Conservation (phyloP, 345 rosid genomes). For the Noccaea bulbosa region DNA sequence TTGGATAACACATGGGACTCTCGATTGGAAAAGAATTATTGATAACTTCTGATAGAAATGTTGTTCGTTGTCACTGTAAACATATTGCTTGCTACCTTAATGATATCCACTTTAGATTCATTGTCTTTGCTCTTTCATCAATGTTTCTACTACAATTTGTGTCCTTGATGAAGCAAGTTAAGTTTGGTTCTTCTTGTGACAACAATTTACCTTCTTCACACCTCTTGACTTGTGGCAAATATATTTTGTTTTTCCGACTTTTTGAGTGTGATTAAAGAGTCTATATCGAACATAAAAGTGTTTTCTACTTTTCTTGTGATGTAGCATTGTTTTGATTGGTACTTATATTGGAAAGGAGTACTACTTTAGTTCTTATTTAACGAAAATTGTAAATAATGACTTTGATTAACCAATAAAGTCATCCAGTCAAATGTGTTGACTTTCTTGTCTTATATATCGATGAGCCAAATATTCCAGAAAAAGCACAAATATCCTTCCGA, state of each 20-base stretch:
- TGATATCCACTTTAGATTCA: slow-evolving; percentile 1
- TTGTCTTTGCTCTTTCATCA: background rate
- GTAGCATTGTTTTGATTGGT: slow-evolving; percentile 2
- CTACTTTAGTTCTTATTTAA: background rate
- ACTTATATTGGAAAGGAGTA: too few species aligned
- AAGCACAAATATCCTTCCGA: slow-evolving; percentile 32
- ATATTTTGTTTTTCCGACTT: background rate
- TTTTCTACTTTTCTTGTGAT: background rate
- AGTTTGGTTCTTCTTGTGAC: slow-evolving; percentile 1
- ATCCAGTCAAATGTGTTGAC: slow-evolving; percentile 32
- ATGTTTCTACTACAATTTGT: background rate
- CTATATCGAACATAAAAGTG: background rate
- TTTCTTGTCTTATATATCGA: slow-evolving; percentile 25
- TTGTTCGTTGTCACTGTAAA: background rate
- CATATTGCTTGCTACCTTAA: slow-evolving; percentile 8
- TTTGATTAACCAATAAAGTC: slow-evolving; percentile 13
- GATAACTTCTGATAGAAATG: background rate
- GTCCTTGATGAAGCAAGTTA: background rate
- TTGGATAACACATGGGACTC: slow-evolving; percentile 16
- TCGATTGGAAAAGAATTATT: background rate
- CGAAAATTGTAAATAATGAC: background rate
- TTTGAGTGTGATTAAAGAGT: background rate
- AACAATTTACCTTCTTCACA: slow-evolving; percentile 4
- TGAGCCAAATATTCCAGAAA: slow-evolving; percentile 18
- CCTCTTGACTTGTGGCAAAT: background rate